phyloP scores from a whole-genome alignment of 192 early-diverging fungal genomes.

The Coemansia nantahalensis region DNA sequence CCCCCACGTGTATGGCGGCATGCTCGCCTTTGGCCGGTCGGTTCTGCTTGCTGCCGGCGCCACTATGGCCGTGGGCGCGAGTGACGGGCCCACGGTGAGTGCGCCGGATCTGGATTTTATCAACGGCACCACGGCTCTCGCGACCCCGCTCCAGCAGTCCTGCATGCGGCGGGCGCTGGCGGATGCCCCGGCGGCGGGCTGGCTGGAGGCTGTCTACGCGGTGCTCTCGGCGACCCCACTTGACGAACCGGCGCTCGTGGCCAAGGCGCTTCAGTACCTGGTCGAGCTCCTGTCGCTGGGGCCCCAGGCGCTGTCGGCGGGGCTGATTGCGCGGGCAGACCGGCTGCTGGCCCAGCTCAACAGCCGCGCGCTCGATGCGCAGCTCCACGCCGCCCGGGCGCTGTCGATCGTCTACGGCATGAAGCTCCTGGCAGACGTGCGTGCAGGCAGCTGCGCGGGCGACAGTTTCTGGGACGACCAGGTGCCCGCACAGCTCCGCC shows the following conservation, averaged over 20 bases:
- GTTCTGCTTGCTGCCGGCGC: constrained; percentile 30
- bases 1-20: constrained; percentile 14
- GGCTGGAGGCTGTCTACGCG: constrained; percentile 14
- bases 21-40: constrained; percentile 32
- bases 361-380: constrained; percentile 10
- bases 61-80: neutral
- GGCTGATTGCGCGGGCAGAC: constrained; percentile 17
- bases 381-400: constrained; percentile 24
- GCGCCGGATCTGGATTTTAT: constrained; percentile 22
- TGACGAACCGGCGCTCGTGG: constrained; percentile 8
- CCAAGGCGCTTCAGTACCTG: constrained; percentile 26
- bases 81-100: neutral
- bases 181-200: constrained; percentile 1
- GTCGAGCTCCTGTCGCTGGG: constrained; percentile 35
- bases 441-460: neutral
- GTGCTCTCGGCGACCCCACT: neutral
- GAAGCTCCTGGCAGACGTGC: constrained; percentile 17
- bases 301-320: constrained; percentile 6
- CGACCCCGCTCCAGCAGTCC: constrained; percentile 14
- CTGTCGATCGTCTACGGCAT: constrained; percentile 17
- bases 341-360: constrained; percentile 14
- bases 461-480: constrained; percentile 20
- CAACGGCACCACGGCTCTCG: constrained; percentile 19
- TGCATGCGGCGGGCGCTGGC: constrained; percentile 26
- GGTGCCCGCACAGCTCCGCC: constrained; percentile 5